A percentile compares a stretch with the other conserved stretches of the same genome.
Conservation (phyloP, 2,329 filamentous ascomycete genomes). For the Lachnellula occidentalis region DNA sequence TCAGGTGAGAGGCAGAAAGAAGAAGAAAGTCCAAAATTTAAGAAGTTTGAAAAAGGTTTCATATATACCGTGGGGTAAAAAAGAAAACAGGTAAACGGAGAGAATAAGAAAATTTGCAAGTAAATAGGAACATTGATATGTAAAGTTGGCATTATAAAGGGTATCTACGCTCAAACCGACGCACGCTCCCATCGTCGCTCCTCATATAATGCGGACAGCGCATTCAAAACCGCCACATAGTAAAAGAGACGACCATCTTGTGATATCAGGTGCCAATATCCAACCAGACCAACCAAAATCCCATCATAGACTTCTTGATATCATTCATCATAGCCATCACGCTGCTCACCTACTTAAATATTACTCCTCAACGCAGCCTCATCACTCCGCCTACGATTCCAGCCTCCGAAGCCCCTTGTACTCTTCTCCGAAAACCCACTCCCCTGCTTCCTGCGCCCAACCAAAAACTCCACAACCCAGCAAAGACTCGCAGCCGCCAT, state of each 20-base stretch:
- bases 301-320: neutral
- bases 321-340: neutral
- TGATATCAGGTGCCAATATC: neutral
- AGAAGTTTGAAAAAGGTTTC: no score
- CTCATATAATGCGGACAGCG: neutral
- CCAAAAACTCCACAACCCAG: constrained; percentile 27
- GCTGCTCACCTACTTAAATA: constrained; percentile 7
- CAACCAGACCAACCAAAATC: neutral
- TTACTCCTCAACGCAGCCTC: constrained; percentile 19
- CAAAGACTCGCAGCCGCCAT: constrained; percentile 34
- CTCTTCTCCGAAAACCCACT: constrained; percentile 26
- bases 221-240: neutral
- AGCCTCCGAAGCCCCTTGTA: neutral
- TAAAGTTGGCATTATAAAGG: neutral
- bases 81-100: no score
- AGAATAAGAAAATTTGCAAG: no score
- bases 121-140: neutral
- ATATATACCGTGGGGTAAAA: no score
- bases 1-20: no score
- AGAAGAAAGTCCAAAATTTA: no score
- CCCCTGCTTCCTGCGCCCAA: constrained; percentile 19
- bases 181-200: neutral
- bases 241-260: neutral
- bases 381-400: constrained; percentile 16
- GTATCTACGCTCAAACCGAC: neutral